Evolutionary conservation across 345 rosid species (phyloP), one percentile per base, ranked within the genome.

Genomic region (Brassica juncea): DNA sequence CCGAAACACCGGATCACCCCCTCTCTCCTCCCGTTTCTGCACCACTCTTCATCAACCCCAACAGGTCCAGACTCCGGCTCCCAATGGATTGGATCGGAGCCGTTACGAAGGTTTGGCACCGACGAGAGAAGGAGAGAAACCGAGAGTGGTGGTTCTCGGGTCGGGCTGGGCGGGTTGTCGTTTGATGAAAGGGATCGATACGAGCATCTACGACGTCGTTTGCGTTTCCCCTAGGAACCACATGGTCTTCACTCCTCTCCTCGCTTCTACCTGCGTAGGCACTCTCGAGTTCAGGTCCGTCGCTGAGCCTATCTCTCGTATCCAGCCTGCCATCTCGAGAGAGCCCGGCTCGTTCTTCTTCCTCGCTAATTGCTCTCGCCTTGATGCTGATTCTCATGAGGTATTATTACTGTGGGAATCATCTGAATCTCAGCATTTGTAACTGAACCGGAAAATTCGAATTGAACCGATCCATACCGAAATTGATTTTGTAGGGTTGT

Each of bases 161-260:
- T 82, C 94, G 2, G 99, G 99, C 4, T 94, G 98, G 98, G 97
- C 98, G 1, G 97, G 92, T n/a, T 91, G 97, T 81, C 76, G 95
- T 42, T 80, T 91, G 31, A 84, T 94, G 95, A 92, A 94, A 83
- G 94, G 88, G 28, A 66, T 94, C 52, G 92, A 94, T 73, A 89
- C 99, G 19, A 63, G 37, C 4, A 8, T 83, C 14, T 90, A 92
- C 79, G 97, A 94, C 78, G 93, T 94, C 57, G 97, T 94, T 5
- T 92, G 94, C 76, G 91, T 94, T 4, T 92, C 97, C 0, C 97
- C 97, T 8, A 74, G 97, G 75, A 92, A 91, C 74, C 97, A 94
- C 76, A 94, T 92, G 99, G 97, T 91, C 0, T 91, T 94, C 83
- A 91, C 97, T 19, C 97, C 97, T 54, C 88, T 92, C 3, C 81